Base-by-base conservation (phyloP, 2,329 filamentous ascomycete genomes). In the Diaporthe citriasiana region DNA sequence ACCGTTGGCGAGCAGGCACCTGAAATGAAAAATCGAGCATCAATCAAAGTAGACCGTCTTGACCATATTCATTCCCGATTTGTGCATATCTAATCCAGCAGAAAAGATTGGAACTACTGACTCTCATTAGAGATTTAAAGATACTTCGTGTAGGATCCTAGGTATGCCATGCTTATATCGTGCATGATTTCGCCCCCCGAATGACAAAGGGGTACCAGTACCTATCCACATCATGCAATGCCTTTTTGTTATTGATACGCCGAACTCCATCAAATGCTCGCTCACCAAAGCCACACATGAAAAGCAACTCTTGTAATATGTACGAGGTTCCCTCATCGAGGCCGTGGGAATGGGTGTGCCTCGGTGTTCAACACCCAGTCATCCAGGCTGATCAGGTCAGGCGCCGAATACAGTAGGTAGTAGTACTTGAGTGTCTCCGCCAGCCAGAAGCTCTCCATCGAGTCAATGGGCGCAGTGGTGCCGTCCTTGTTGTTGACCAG, bases 351-450 rank as follows among this genome's bases (percentile, higher is more conserved):
- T 0, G 90, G 89, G 79, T 91, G 90, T 30, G 89, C 90, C 82
- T 91, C 90, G 0, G 90, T 91, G 79, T 91, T 91, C 75, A 93
- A 83, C 60, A 93, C 91, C 87, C 89, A 93, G 70, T 93, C 90
- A 80, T 94, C 92, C 72, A 94, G 83, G 79, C 88, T 93, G 53
- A 93, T 84, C n/a, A 92, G 83, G 68, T 88, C 86, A 0, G 93
- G 92, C 72, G 91, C 83, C 30, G 91, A 91, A 81, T 94, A 98
- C 66, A 97, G 87, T 73, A 98, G 82, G 81, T 95, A 98, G 77
- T 97, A 97, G 81, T 97, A 97, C 86, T 97, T 98, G 78, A 98
- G 85, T 53, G 95, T 98, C 87, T 98, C 95, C 4, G 93, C 93
- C 75, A 95, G 87, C 94, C 95, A 98, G 83, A 97, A 97, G 79